Evolutionary conservation across 768 basidiomycete genomes (phyloP), one percentile per base, ranked within the genome.

Genomic region (Mycena latifolia): DNA sequence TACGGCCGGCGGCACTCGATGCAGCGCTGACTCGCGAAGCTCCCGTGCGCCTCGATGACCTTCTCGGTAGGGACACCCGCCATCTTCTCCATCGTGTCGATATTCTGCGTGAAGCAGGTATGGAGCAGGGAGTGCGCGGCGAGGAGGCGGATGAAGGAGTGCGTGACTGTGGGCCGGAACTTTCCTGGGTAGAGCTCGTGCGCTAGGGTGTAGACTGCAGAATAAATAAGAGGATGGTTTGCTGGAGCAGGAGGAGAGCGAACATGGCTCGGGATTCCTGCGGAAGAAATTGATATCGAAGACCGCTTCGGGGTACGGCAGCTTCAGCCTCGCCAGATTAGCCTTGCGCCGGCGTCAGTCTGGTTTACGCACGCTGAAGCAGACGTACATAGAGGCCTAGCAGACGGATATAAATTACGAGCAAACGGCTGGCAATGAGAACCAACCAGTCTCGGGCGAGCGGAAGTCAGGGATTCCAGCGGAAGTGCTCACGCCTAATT

Each of bases 31-130:
- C 83, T 77, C 0, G 97, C 97, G 70, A 99, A 99, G 70, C 93
- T 96, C 3, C 97, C 98, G 73, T 99, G 98, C 0, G 98, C 98
- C 79, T 99, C 97, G 52, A 99, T 84, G 65, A 99, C 89, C 75
- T 89, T 89, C 33, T 86, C 78, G 1, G 77, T 83, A 0, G 92
- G 89, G 0, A 98, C 85, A 7, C 94, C 94, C 0, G 95, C 94
- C 7, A 88, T 84, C 2, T 93, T 86, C 74, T 98, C 97, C 2
- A 46, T 5, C 37, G 37, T 39, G 17, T 39, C 37, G 60, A 95
- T 95, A 73, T 96, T 96, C 77, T 95, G 95, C 7, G 94, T 95
- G 73, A 93, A 94, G 79, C 92, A 93, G 45, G 84, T 90, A 66
- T 88, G 86, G 1, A 99, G 86, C 18, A 92, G 81, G 1, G 76